Base-by-base conservation (phyloP, 345 rosid species). In the Populus nigra region DNA sequence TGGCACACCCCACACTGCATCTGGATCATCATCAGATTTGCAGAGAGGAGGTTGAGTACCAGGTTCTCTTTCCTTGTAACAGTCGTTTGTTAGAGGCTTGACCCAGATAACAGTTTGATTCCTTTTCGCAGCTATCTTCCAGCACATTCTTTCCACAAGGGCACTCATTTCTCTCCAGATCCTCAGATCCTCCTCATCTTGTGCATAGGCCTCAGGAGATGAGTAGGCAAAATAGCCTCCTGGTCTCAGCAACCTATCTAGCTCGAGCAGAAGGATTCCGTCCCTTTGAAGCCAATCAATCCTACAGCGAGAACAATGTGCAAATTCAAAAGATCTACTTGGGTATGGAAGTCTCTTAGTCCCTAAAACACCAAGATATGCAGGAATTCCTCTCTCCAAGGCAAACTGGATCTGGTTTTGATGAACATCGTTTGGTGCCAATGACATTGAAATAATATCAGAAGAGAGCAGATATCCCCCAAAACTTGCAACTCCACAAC, bases 401-500 rank as follows among this genome's bases (percentile, higher is more conserved):
- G 99, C 99, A 87, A 96, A 96, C 78, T 96, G 99, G 84, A 96
- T 96, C 88, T 96, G 99, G 87, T 96, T 96, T 83, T 96, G 98
- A 86, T 96, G 99, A 80, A 96, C 99, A 76, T 96, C 99, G 65
- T 96, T 96, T 62, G 99, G 99, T 9, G 99, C 99, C 74, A 96
- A 76, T 7, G 99, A 94, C 97, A 96, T 89, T 43, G 99, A 68
- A 16, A 96, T 83, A 65, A 96, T 88, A 81, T 94, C 90, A 38
- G 97, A 94, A 65, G 98, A 88, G 53, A 96, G 91, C 73, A 96
- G 92, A 80, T 94, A 96, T 33, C 87, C 99, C 82, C 99, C 99
- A 83, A 96, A 96, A 85, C 98, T 96, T 7, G 99, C 99, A 73
- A 96, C 99, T 70, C 99, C 99, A 29, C 98, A 96, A 22, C 99